Conservation (phyloP, 1,284 basidiomycete species). For the Melampsora abietis-canadensis region DNA sequence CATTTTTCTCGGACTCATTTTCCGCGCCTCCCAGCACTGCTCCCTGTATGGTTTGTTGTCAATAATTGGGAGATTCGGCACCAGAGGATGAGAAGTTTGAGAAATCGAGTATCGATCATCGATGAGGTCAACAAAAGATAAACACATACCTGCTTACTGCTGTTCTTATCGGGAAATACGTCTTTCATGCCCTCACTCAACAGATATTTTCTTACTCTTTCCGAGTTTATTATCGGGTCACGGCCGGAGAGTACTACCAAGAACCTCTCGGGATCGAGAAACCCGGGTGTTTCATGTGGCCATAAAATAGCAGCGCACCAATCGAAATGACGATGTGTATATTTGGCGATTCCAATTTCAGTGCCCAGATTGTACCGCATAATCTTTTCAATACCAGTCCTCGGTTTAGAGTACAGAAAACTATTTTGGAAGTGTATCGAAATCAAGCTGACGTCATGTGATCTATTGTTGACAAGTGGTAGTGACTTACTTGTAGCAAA, state of each 20-base stretch:
- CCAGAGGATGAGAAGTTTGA: background rate
- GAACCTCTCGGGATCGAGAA: slow-evolving; percentile 32
- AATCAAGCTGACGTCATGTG: background rate
- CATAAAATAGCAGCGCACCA: slow-evolving; percentile 23
- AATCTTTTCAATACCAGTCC: slow-evolving; percentile 28
- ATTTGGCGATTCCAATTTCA: slow-evolving; percentile 25
- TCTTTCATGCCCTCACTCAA: slow-evolving; percentile 32
- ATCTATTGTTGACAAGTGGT: background rate
- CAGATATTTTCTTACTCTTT: slow-evolving; percentile 24
- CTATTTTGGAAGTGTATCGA: slow-evolving; percentile 10
- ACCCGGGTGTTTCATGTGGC: slow-evolving; percentile 39
- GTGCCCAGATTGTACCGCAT: slow-evolving; percentile 10
- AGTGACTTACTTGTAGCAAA: slow-evolving; percentile 37
- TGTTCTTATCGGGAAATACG: background rate
- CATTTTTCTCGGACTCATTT: background rate
- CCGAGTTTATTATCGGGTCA: slow-evolving; percentile 29
- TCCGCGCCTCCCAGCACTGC: background rate
- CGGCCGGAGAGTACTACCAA: slow-evolving; percentile 19
- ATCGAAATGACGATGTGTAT: slow-evolving; percentile 28
- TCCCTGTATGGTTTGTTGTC: background rate
- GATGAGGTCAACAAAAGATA: background rate
- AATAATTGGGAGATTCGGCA: background rate
- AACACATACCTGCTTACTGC: background rate
- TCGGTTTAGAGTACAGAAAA: slow-evolving; percentile 36
- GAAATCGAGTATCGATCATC: no score